phyloP scores from a whole-genome alignment of 2,329 filamentous ascomycete genomes.

The Neofusicoccum ribis region DNA sequence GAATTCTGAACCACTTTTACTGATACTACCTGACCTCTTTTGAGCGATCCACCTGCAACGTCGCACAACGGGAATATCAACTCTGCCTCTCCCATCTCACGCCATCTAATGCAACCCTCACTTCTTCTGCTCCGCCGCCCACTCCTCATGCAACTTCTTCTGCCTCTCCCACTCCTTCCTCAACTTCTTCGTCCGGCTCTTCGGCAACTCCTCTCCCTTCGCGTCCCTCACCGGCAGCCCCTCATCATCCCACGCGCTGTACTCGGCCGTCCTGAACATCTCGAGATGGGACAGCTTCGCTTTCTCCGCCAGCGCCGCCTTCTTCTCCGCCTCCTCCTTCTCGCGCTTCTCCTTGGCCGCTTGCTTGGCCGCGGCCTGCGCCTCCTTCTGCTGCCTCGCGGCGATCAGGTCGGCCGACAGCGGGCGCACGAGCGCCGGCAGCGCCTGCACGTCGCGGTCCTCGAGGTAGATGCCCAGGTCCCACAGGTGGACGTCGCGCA shows the following conservation, averaged over 20 bases:
- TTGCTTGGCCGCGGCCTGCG: constrained; percentile 43
- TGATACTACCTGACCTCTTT: too few species aligned
- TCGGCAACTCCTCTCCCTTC: constrained; percentile 77
- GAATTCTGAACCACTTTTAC: too few species aligned
- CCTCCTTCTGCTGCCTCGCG: constrained; percentile 56
- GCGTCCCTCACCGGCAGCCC: constrained; percentile 77
- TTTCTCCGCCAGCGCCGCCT: constrained; percentile 56
- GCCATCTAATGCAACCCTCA: not conserved
- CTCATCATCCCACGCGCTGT: constrained; percentile 77
- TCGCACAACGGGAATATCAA: too few species aligned
- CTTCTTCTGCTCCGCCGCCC: constrained; percentile 6
- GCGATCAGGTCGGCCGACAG: constrained; percentile 59
- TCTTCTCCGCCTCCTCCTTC: constrained; percentile 59
- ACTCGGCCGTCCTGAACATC: constrained; percentile 63
- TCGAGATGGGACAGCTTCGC: constrained; percentile 59
- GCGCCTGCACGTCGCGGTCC: constrained; percentile 63
- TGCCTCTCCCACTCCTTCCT: constrained; percentile 89
- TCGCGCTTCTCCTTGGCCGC: constrained; percentile 54
- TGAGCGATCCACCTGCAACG: too few species aligned
- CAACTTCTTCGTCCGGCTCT: constrained; percentile 77
- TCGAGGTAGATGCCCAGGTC: constrained; percentile 85
- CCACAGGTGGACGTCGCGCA: constrained; percentile 79
- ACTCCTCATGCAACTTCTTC: constrained; percentile 79
- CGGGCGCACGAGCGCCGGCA: constrained; percentile 71
- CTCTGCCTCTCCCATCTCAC: not conserved